A percentile compares a stretch with the other conserved stretches of the same genome.
These are phyloP conservation scores for Massariosphaeria phaeospora DNA, from an alignment of 495 filamentous ascomycete genomes.

Conservation along the genomic window DNA sequence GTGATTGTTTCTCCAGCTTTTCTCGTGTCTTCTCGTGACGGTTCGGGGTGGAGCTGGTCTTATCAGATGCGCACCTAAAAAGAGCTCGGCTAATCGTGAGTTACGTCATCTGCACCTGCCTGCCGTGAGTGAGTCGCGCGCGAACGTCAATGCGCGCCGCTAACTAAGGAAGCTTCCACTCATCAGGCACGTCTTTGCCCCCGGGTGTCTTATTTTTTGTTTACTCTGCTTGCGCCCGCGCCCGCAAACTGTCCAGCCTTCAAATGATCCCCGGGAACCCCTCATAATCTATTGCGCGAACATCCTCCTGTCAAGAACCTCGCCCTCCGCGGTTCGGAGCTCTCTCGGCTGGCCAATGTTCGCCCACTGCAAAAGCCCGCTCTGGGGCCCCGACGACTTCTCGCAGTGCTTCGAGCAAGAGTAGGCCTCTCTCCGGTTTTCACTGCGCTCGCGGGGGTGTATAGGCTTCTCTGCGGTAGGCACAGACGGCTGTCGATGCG, in stretches of 20 bases:
- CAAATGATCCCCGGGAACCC: conserved; percentile 4
- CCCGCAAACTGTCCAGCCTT: neutral
- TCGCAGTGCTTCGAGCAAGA: conserved; percentile 81
- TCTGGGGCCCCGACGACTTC: conserved; percentile 88
- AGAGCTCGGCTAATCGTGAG: neutral
- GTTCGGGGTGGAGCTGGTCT: neutral
- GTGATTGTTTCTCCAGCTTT: neutral
- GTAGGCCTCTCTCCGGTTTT: conserved; percentile 50
- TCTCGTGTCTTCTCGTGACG: neutral
- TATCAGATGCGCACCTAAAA: no score
- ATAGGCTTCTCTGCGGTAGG: no score
- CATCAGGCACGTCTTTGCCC: neutral
- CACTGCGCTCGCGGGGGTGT: no score
- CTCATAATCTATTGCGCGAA: conserved; percentile 17
- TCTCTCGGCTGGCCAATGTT: conserved; percentile 50
- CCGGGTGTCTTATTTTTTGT: conserved; percentile 6
- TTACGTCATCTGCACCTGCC: conserved; percentile 10
- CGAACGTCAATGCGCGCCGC: neutral
- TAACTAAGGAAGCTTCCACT: conserved; percentile 8
- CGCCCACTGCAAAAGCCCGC: conserved; percentile 68
- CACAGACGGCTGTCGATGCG: no score
- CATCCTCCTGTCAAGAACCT: conserved; percentile 8
- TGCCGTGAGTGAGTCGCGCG: neutral
- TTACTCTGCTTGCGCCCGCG: conserved; percentile 3
- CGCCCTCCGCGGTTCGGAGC: neutral